phyloP scores from a whole-genome alignment of 1,284 basidiomycete species.

The Pseudozyma pruni region DNA sequence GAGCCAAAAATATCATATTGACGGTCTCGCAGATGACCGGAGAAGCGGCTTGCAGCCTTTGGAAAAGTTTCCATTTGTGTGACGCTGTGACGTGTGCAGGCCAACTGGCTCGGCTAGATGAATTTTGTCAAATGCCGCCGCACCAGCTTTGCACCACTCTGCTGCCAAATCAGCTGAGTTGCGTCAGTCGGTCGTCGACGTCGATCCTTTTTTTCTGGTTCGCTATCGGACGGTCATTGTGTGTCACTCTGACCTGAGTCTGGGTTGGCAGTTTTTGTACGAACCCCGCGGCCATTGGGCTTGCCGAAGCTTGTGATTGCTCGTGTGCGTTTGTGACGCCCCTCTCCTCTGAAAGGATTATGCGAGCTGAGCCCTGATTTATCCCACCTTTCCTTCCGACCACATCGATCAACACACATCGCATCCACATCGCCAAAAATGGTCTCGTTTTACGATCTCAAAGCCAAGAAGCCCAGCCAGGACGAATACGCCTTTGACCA shows the following conservation, averaged over 20 bases:
- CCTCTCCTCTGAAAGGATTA: no score
- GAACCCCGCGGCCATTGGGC: no score
- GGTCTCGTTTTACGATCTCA: slow-evolving; percentile 66
- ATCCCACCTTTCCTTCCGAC: background rate
- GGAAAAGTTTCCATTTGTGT: no score
- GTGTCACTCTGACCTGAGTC: no score
- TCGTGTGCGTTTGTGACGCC: no score
- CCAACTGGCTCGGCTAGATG: slow-evolving; percentile 1
- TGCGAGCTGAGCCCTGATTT: no score
- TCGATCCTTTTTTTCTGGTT: background rate
- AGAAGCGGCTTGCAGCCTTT: no score
- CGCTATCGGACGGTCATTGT: no score
- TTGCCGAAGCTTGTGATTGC: no score
- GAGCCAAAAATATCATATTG: background rate
- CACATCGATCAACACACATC: background rate
- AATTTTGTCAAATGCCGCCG: slow-evolving; percentile 17
- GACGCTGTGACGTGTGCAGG: background rate
- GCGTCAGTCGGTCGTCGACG: background rate
- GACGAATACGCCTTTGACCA: slow-evolving; percentile 59
- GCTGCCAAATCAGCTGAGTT: slow-evolving; percentile 32
- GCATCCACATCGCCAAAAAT: slow-evolving; percentile 38
- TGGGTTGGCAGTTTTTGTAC: no score
- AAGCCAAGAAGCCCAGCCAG: slow-evolving; percentile 59
- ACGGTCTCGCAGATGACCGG: no score
- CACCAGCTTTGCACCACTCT: background rate